phyloP scores from a whole-genome alignment of 1,139 yeast genomes.

The Yamadazyma atlantica region DNA sequence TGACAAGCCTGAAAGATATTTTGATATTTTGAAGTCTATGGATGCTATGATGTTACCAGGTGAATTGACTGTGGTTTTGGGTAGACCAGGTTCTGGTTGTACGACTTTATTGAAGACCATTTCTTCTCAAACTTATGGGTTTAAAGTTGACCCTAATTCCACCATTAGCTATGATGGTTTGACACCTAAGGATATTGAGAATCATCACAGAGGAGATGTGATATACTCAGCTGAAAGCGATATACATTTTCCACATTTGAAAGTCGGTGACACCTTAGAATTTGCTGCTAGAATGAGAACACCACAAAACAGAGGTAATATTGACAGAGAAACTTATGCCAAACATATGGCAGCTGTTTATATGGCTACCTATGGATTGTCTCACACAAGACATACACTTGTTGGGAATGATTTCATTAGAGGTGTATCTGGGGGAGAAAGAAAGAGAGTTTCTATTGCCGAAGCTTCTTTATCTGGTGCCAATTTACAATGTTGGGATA shows the following conservation, averaged over 20 bases:
- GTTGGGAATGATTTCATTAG: slow-evolving; percentile 40
- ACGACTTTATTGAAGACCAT: slow-evolving; percentile 35
- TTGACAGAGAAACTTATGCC: slow-evolving; percentile 40
- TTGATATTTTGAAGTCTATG: slow-evolving; percentile 35
- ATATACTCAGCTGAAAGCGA: slow-evolving; percentile 55
- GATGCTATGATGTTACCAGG: slow-evolving; percentile 35
- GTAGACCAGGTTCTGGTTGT: slow-evolving; percentile 41
- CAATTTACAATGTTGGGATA: slow-evolving; percentile 57
- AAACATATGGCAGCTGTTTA: slow-evolving; percentile 42
- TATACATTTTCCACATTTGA: slow-evolving; percentile 52
- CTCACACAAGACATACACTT: slow-evolving; percentile 33
- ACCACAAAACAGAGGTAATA: slow-evolving; percentile 39
- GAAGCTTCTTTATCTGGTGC: slow-evolving; percentile 41
- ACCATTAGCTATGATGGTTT: slow-evolving; percentile 49
- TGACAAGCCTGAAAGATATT: slow-evolving; percentile 18
- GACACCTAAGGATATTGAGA: slow-evolving; percentile 45
- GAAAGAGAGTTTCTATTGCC: slow-evolving; percentile 46
- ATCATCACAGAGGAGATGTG: slow-evolving; percentile 47
- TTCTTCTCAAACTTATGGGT: slow-evolving; percentile 37
- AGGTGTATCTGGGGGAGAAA: slow-evolving; percentile 47
- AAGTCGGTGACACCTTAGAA: slow-evolving; percentile 51
- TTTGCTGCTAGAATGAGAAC: slow-evolving; percentile 45
- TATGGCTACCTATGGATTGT: slow-evolving; percentile 43
- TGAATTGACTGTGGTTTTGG: slow-evolving; percentile 36
- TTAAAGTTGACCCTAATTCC: slow-evolving; percentile 28